Percentiles rank a stretch among this genome's conserved stretches.
These are phyloP conservation scores for Pyronema domesticum DNA, from an alignment of 495 filamentous ascomycete species.

Conservation along the genomic window DNA sequence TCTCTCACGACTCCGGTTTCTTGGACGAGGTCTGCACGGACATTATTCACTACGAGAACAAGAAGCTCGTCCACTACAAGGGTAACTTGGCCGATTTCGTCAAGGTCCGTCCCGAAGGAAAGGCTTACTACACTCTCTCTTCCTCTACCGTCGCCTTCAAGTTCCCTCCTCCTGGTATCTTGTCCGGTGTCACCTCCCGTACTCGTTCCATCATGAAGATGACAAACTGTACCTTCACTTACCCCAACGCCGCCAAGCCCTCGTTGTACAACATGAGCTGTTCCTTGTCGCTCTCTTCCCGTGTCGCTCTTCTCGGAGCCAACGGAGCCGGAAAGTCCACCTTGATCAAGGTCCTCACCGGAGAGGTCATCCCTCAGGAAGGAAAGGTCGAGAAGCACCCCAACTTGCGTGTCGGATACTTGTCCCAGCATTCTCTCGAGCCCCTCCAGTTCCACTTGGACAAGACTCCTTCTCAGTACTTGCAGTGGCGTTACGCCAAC, in stretches of 20 bases:
- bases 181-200: constrained; percentile 83
- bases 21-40: constrained; percentile 94
- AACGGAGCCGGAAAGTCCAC: constrained; percentile 99
- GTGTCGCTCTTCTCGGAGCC: constrained; percentile 86
- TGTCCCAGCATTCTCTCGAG: constrained; percentile 97
- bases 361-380: constrained; percentile 68
- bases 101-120: constrained; percentile 81
- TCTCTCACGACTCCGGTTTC: constrained; percentile 95
- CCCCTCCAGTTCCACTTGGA: constrained; percentile 99
- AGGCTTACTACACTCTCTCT: constrained; percentile 95
- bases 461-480: constrained; percentile 96
- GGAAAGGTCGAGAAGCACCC: constrained; percentile 97
- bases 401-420: constrained; percentile 96
- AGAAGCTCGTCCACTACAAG: constrained; percentile 89
- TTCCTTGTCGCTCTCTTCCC: constrained; percentile 71
- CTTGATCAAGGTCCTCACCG: constrained; percentile 93
- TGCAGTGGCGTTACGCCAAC: constrained; percentile 96
- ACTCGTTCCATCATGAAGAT: constrained; percentile 92
- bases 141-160: constrained; percentile 85
- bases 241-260: constrained; percentile 69
- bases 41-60: constrained; percentile 97
- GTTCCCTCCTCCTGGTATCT: constrained; percentile 87
- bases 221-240: constrained; percentile 77
- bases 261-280: constrained; percentile 76
- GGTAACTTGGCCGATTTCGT: constrained; percentile 92